Evolutionary conservation across 495 filamentous ascomycete genomes (phyloP).

Genomic region (Aspergillus kassunensis): DNA sequence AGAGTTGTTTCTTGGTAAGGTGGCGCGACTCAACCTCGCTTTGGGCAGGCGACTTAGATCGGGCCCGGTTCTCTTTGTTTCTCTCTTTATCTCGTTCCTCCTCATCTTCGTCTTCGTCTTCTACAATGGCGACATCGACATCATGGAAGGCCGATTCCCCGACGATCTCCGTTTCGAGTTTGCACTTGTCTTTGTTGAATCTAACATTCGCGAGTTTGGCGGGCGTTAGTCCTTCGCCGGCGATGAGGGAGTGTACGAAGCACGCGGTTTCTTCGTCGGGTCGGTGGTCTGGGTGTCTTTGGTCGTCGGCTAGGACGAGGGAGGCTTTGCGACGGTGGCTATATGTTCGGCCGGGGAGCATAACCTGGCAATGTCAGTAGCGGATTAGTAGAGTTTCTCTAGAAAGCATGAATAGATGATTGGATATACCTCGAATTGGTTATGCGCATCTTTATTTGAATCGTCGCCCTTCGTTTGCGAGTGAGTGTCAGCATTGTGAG

Average conservation of each 20-base stretch:
- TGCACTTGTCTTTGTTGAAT: constrained; percentile 11
- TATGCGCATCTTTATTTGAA: constrained; percentile 39
- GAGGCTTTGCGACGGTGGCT: constrained; percentile 85
- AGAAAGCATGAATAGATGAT: neutral
- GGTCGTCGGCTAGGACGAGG: constrained; percentile 58
- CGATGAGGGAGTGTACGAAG: constrained; percentile 79
- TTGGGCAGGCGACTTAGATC: constrained; percentile 26
- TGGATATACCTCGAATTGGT: constrained; percentile 49
- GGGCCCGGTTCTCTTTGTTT: constrained; percentile 11
- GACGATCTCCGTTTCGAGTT: constrained; percentile 20
- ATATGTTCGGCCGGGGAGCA: constrained; percentile 60
- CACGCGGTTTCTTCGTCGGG: constrained; percentile 68
- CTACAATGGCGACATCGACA: constrained; percentile 17
- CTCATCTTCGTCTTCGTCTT: constrained; percentile 15
- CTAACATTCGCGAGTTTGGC: neutral
- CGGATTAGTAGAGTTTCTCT: neutral
- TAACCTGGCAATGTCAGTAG: constrained; percentile 50
- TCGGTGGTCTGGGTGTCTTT: constrained; percentile 36
- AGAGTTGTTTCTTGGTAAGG: constrained; percentile 87
- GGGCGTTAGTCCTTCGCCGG: constrained; percentile 35
- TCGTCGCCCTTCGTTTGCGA: constrained; percentile 31
- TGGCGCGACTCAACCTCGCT: constrained; percentile 54
- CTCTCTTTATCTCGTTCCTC: neutral
- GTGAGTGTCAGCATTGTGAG: constrained; percentile 5
- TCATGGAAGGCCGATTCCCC: constrained; percentile 15